Conservation (phyloP, 2,329 filamentous ascomycete genomes). For the Dothistroma pini region DNA sequence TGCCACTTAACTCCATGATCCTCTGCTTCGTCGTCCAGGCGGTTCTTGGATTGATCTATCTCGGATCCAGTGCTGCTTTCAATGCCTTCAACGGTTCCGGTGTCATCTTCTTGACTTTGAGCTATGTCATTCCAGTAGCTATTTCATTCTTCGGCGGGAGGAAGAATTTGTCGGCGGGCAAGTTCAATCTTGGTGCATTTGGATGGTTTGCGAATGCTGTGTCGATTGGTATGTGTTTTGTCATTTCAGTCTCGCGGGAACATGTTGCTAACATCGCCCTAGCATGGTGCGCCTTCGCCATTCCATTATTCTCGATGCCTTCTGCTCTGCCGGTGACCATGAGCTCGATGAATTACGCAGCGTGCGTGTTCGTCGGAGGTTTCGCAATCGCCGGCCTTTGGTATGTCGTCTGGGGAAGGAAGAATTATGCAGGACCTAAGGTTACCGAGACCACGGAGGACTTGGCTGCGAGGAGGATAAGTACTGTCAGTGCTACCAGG, state of each 20-base stretch:
- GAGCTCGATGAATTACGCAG: constrained; percentile 67
- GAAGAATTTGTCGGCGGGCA: constrained; percentile 54
- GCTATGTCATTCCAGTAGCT: constrained; percentile 64
- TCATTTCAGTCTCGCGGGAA: background rate
- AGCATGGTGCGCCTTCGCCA: constrained; percentile 65
- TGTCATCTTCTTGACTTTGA: constrained; percentile 65
- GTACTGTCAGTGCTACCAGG: background rate
- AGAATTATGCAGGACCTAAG: constrained; percentile 60
- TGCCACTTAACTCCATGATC: constrained; percentile 70
- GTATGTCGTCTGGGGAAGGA: constrained; percentile 68
- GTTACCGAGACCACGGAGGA: constrained; percentile 1
- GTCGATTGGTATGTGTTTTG: constrained; percentile 54
- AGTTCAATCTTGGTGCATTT: constrained; percentile 60
- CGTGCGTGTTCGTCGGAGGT: constrained; percentile 68
- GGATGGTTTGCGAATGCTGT: constrained; percentile 62
- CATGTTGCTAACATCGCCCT: constrained; percentile 28
- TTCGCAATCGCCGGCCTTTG: constrained; percentile 58
- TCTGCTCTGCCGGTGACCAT: constrained; percentile 58
- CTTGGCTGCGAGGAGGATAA: background rate
- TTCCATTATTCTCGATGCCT: constrained; percentile 69
- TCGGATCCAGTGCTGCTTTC: constrained; percentile 66
- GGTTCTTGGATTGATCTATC: constrained; percentile 63
- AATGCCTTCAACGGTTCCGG: constrained; percentile 55
- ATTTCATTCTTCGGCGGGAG: constrained; percentile 61
- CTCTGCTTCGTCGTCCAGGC: constrained; percentile 64